phyloP scores from a whole-genome alignment of 2,329 filamentous ascomycete genomes.

The Penicillium thymicola region DNA sequence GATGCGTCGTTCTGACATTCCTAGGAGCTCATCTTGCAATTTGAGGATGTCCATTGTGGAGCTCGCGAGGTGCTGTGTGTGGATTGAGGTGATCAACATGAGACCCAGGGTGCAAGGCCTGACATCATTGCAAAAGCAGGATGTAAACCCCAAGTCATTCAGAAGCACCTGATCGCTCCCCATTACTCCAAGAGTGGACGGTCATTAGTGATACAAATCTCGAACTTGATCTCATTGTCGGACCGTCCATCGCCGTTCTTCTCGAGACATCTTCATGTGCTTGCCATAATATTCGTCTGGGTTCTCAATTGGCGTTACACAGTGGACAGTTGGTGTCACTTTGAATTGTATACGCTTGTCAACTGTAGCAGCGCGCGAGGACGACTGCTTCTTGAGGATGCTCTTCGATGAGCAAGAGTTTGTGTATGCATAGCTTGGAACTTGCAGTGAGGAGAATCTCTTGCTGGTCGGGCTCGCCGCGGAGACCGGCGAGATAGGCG shows the following conservation, averaged over 20 bases:
- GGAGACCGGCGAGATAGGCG: conserved; percentile 44
- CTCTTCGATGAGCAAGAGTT: conserved; percentile 47
- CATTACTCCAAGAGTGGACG: not conserved
- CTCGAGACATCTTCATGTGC: conserved; percentile 45
- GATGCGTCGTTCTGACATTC: not conserved
- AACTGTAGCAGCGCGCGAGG: conserved; percentile 12
- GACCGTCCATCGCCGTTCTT: conserved; percentile 46
- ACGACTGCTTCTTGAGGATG: conserved; percentile 46
- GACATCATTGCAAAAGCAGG: not conserved
- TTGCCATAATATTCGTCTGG: conserved; percentile 49
- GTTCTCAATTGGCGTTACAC: conserved; percentile 49
- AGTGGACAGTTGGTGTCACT: conserved; percentile 45
- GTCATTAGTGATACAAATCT: conserved; percentile 3
- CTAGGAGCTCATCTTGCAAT: not conserved
- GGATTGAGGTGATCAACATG: not conserved
- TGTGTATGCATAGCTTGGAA: conserved; percentile 43
- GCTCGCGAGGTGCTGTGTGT: not conserved
- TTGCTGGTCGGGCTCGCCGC: conserved; percentile 41
- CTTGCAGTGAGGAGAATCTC: conserved; percentile 42
- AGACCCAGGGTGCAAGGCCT: not conserved
- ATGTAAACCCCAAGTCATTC: not conserved
- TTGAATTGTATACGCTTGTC: conserved; percentile 45
- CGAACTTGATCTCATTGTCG: conserved; percentile 31
- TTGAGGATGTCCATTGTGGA: not conserved
- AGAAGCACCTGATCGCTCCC: not conserved